Percentiles rank a stretch among this genome's conserved stretches.
phyloP scores from a whole-genome alignment of 345 rosid species.

The Pelargonium nanum region DNA sequence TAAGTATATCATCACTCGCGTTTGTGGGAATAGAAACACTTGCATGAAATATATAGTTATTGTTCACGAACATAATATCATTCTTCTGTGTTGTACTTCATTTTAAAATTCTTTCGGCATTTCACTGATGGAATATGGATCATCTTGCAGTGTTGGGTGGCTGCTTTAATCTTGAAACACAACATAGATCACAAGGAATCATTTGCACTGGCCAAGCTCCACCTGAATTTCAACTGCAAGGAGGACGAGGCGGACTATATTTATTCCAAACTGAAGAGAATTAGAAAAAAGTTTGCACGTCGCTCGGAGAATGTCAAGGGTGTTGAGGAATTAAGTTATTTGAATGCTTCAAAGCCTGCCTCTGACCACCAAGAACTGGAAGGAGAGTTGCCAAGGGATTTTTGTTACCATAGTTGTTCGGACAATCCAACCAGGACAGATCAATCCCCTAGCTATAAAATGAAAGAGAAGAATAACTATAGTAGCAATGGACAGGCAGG shows the following conservation, averaged over 20 bases:
- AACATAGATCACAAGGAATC: constrained; percentile 11
- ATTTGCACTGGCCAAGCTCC: constrained; percentile 6
- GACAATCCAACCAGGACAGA: no score
- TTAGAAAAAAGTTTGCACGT: constrained; percentile 1
- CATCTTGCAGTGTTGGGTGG: constrained; percentile 13
- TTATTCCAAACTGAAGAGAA: neutral
- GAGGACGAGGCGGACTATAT: constrained; percentile 6
- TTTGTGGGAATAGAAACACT: no score
- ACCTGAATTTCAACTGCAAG: constrained; percentile 7
- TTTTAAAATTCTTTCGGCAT: neutral
- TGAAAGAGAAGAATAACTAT: no score
- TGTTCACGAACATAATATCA: no score
- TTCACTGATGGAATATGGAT: no score
- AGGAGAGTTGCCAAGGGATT: no score
- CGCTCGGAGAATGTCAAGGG: constrained; percentile 3
- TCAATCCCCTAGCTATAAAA: no score
- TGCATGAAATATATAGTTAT: neutral
- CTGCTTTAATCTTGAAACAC: constrained; percentile 5
- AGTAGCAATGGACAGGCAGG: no score
- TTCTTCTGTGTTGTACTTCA: constrained; percentile 3
- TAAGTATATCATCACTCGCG: no score
- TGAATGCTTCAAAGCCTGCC: no score
- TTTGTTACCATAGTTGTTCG: no score
- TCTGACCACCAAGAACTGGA: no score
- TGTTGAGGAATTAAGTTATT: neutral